Percentiles rank a stretch among this genome's conserved stretches.
phyloP scores from a whole-genome alignment of 2,329 filamentous ascomycete species.

The Nemania sp. region DNA sequence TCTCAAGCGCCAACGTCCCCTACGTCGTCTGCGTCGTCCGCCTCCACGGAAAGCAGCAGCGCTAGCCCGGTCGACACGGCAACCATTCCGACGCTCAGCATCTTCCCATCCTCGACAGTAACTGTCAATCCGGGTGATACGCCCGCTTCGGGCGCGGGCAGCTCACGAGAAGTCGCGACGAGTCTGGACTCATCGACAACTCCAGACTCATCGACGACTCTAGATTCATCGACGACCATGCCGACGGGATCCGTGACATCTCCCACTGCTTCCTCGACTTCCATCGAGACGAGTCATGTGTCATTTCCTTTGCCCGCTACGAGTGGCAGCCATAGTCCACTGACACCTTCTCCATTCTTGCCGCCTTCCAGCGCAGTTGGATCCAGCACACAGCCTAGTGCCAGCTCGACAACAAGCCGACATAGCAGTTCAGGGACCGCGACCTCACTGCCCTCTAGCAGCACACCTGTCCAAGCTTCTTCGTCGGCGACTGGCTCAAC shows the following conservation, averaged over 20 bases:
- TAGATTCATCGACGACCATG: neutral
- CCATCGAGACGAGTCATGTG: conserved; percentile 3
- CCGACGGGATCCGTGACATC: conserved; percentile 2
- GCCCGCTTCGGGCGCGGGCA: neutral
- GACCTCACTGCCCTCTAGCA: conserved; percentile 4
- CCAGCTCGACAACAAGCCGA: neutral
- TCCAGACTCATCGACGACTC: conserved; percentile 6
- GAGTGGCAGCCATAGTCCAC: neutral
- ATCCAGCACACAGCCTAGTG: conserved; percentile 4
- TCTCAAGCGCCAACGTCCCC: conserved; percentile 14
- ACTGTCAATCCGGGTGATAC: conserved; percentile 9
- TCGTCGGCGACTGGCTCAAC: conserved; percentile 4
- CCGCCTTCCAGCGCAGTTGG: conserved; percentile 5
- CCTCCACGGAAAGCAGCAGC: conserved; percentile 28
- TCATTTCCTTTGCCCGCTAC: neutral
- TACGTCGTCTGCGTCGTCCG: conserved; percentile 32
- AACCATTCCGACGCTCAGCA: conserved; percentile 30
- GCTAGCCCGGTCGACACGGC: conserved; percentile 11
- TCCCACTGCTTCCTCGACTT: conserved; percentile 15
- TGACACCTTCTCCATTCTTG: conserved; percentile 10
- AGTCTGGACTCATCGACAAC: neutral
- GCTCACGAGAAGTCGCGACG: conserved; percentile 7
- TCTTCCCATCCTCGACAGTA: conserved; percentile 34
- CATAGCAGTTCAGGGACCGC: conserved; percentile 2
- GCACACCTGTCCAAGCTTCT: neutral